phyloP scores from a whole-genome alignment of 305 asterid genomes.

The Stenogyne calaminthoides region DNA sequence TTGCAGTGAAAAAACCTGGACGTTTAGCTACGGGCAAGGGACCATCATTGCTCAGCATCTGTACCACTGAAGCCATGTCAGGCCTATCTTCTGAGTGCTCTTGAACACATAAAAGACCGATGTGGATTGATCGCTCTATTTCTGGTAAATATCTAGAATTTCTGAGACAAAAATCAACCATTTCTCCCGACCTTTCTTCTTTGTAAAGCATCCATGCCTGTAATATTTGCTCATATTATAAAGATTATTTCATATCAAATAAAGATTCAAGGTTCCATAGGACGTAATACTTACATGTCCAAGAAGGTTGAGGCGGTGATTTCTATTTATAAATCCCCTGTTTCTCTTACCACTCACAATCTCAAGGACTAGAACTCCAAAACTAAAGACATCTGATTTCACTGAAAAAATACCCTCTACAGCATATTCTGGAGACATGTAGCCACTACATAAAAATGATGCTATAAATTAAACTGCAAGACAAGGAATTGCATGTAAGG shows the following conservation, averaged over 20 bases:
- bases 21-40: no score
- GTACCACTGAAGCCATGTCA: no score
- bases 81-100: no score
- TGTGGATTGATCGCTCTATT: no score
- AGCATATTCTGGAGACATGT: slow-evolving; percentile 56
- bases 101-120: no score
- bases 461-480: not conserved
- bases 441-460: slow-evolving; percentile 30
- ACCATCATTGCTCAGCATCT: no score
- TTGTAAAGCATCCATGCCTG: slow-evolving; percentile 28
- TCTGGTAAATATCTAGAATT: not conserved
- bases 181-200: slow-evolving; percentile 20
- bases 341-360: no score
- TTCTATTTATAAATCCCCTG: no score
- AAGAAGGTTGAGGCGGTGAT: no score
- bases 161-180: not conserved
- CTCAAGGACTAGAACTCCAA: slow-evolving; percentile 32
- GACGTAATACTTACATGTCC: slow-evolving; percentile 25
- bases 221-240: not conserved
- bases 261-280: not conserved
- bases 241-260: not conserved
- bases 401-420: slow-evolving; percentile 47
- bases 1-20: slow-evolving; percentile 23
- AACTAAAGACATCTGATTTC: slow-evolving; percentile 46
- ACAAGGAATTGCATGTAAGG: no score